Conservation (phyloP, 2,329 filamentous ascomycete genomes). For the Arachnomyces sp. region DNA sequence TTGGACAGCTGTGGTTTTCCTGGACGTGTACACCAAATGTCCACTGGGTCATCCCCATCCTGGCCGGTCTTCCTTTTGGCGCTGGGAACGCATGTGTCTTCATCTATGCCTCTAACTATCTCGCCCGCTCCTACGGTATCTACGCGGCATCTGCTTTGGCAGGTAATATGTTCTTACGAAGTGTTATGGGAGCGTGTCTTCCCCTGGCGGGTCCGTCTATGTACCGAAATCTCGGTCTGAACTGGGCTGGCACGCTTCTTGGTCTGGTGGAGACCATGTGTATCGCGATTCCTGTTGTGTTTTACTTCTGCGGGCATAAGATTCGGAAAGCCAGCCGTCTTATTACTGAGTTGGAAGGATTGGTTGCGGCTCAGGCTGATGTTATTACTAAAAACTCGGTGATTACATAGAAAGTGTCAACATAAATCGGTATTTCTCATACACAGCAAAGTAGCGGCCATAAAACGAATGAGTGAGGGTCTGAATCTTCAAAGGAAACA, state of each 20-base stretch:
- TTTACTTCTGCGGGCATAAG: too few species aligned
- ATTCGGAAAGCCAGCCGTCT: too few species aligned
- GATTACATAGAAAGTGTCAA: too few species aligned
- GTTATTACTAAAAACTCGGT: too few species aligned
- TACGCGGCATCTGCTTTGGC: conserved; percentile 12
- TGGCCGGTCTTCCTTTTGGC: conserved; percentile 11
- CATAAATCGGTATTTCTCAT: too few species aligned
- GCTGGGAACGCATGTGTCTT: conserved; percentile 13
- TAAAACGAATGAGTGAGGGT: too few species aligned
- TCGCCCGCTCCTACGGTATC: conserved; percentile 12
- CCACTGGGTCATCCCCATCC: conserved; percentile 10
- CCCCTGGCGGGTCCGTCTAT: conserved; percentile 50
- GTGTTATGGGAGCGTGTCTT: conserved; percentile 44
- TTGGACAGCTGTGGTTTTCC: conserved; percentile 14
- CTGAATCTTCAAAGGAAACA: too few species aligned
- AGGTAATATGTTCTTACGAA: conserved; percentile 23
- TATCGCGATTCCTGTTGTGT: too few species aligned
- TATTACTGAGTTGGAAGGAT: too few species aligned
- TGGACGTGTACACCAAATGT: conserved; percentile 14
- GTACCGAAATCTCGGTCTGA: conserved; percentile 49
- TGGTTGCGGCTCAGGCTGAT: too few species aligned
- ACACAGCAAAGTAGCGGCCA: too few species aligned
- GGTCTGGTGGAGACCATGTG: too few species aligned
- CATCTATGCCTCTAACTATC: conserved; percentile 11
- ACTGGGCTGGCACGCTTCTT: conserved; percentile 47